These are phyloP conservation scores for Plasmodium inui DNA, from an alignment of 169 alveolate genomes.

Conservation along the genomic window DNA sequence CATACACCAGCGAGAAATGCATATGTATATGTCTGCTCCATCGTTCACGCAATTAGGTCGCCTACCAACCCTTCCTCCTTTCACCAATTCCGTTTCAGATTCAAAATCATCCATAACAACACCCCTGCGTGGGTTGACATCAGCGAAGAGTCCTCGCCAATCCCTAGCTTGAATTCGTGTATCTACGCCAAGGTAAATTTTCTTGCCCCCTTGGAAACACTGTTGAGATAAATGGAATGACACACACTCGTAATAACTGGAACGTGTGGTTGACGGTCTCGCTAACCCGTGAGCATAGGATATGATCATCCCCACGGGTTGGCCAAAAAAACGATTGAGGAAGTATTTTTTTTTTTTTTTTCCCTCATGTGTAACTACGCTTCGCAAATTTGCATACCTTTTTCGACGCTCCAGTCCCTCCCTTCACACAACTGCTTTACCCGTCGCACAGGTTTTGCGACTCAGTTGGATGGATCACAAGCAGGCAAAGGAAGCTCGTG, in stretches of 20 bases:
- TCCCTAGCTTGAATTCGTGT: constrained; percentile 68
- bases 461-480: constrained; percentile 55
- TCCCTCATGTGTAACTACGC: neutral
- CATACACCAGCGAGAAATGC: neutral
- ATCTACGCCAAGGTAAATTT: constrained; percentile 43
- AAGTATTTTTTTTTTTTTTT: neutral
- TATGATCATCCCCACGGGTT: neutral
- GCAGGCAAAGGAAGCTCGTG: neutral
- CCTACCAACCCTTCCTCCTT: neutral
- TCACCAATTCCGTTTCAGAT: constrained; percentile 9
- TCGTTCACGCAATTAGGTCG: neutral
- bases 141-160: constrained; percentile 38
- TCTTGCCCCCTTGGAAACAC: neutral
- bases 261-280: neutral
- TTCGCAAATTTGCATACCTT: neutral
- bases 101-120: constrained; percentile 35
- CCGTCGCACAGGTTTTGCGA: constrained; percentile 31
- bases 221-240: neutral
- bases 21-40: neutral
- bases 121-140: constrained; percentile 65
- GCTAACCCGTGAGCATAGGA: neutral
- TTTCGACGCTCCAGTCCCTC: neutral
- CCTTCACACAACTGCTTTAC: neutral
- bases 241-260: neutral
- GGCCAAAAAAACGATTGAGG: neutral